phyloP scores from a whole-genome alignment of 495 filamentous ascomycete genomes.

The Bacidia gigantensis region DNA sequence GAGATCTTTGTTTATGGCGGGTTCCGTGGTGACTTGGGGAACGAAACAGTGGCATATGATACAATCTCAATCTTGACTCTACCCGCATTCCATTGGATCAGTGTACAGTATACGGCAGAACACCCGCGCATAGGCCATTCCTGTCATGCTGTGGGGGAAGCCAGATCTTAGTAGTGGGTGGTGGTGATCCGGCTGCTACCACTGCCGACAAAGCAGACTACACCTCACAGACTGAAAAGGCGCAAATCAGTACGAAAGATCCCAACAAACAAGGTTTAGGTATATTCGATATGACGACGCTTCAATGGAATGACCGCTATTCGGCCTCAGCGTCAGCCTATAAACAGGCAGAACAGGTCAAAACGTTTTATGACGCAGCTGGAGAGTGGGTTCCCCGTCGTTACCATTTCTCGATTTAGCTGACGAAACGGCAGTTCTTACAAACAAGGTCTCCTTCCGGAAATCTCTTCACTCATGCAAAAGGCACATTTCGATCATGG shows the following conservation, averaged over 20 bases:
- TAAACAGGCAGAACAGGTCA: background rate
- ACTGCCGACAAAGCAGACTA: background rate
- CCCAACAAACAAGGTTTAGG: constrained; percentile 9
- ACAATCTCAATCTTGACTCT: constrained; percentile 27
- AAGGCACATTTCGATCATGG: background rate
- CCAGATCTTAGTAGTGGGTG: constrained; percentile 15
- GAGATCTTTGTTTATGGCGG: constrained; percentile 9
- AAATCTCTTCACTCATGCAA: background rate
- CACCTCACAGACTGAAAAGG: background rate
- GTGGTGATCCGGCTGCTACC: constrained; percentile 2
- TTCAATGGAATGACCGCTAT: constrained; percentile 10
- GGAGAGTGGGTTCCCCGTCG: background rate
- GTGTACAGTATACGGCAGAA: constrained; percentile 14
- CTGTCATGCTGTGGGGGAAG: constrained; percentile 15
- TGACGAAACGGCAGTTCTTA: no score
- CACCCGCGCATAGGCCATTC: constrained; percentile 9
- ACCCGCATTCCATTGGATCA: constrained; percentile 34
- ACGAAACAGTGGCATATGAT: constrained; percentile 1
- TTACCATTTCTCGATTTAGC: background rate
- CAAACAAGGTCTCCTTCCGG: background rate
- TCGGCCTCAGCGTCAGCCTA: constrained; percentile 1
- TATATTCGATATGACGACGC: constrained; percentile 11
- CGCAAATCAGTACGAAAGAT: constrained; percentile 1
- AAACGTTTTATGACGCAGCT: background rate
- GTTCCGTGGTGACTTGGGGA: background rate